Evolutionary conservation across 257 asterid genomes (phyloP).

Genomic region (Jacaranda copaia): DNA sequence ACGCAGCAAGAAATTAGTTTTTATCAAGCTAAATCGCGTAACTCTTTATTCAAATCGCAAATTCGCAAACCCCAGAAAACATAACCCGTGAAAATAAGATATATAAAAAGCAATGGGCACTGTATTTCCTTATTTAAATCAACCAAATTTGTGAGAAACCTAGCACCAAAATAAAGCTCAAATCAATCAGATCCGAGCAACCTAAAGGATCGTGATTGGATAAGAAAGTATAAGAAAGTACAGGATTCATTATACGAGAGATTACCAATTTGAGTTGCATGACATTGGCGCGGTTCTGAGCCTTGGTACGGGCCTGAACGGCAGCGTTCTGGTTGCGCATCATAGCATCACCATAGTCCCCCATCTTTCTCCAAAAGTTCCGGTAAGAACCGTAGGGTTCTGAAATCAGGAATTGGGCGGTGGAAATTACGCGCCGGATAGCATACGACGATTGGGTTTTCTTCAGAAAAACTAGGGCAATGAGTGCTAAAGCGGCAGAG

Average conservation of each 20-base stretch:
- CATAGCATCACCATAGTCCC: constrained; percentile 87
- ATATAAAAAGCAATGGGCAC: no score
- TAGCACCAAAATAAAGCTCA: constrained; percentile 2
- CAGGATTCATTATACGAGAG: background rate
- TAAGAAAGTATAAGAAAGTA: constrained; percentile 18
- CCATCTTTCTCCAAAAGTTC: constrained; percentile 56
- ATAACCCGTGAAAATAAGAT: background rate
- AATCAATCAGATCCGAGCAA: background rate
- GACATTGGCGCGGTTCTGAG: constrained; percentile 92
- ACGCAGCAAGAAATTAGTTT: background rate
- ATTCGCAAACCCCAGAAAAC: constrained; percentile 1
- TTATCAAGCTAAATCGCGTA: background rate
- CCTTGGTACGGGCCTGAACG: constrained; percentile 95
- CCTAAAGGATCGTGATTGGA: background rate
- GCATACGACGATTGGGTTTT: constrained; percentile 22
- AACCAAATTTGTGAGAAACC: constrained; percentile 11
- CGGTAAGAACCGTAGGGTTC: constrained; percentile 37
- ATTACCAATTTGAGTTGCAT: constrained; percentile 91
- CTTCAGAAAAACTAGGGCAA: background rate
- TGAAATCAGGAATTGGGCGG: constrained; percentile 20
- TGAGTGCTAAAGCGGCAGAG: constrained; percentile 35
- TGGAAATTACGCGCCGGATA: constrained; percentile 1
- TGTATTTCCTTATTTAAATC: background rate
- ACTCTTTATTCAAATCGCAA: background rate
- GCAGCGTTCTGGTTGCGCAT: constrained; percentile 88